These are phyloP conservation scores for Talaromyces stipitatus DNA, from an alignment of 495 filamentous ascomycete genomes.

Conservation along the genomic window DNA sequence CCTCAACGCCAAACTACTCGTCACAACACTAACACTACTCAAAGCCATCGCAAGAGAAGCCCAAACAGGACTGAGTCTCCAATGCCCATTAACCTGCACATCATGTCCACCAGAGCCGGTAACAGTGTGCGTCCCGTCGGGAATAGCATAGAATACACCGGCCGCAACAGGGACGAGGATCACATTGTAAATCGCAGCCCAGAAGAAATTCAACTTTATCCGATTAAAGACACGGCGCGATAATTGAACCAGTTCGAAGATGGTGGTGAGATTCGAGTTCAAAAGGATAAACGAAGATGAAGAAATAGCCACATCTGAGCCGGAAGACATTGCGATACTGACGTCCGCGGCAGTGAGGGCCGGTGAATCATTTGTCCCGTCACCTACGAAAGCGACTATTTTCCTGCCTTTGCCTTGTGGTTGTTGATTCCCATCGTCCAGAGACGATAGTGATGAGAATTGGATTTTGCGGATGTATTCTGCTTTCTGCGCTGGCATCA, in stretches of 20 bases:
- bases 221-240: slow-evolving; percentile 64
- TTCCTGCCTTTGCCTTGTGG: slow-evolving; percentile 1
- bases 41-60: slow-evolving; percentile 67
- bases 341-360: slow-evolving; percentile 75
- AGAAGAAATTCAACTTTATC: slow-evolving; percentile 80
- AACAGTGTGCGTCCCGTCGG: slow-evolving; percentile 38
- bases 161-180: slow-evolving; percentile 76
- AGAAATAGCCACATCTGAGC: slow-evolving; percentile 77
- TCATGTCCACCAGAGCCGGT: slow-evolving; percentile 19
- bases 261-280: slow-evolving; percentile 56
- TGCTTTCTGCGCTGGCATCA: slow-evolving; percentile 80
- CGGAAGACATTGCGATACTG: slow-evolving; percentile 75
- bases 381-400: slow-evolving; percentile 63
- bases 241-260: slow-evolving; percentile 68
- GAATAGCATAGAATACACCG: slow-evolving; percentile 68
- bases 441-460: not conserved
- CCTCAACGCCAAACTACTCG: slow-evolving; percentile 50
- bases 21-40: slow-evolving; percentile 63
- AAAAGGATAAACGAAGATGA: slow-evolving; percentile 82
- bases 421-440: not conserved
- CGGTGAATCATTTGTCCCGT: slow-evolving; percentile 86
- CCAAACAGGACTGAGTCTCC: slow-evolving; percentile 60
- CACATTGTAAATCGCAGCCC: slow-evolving; percentile 83
- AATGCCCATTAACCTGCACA: slow-evolving; percentile 26
- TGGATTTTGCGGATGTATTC: slow-evolving; percentile 77